phyloP scores from a whole-genome alignment of 1,284 basidiomycete species.

The Phylloboletellus chloephorus region DNA sequence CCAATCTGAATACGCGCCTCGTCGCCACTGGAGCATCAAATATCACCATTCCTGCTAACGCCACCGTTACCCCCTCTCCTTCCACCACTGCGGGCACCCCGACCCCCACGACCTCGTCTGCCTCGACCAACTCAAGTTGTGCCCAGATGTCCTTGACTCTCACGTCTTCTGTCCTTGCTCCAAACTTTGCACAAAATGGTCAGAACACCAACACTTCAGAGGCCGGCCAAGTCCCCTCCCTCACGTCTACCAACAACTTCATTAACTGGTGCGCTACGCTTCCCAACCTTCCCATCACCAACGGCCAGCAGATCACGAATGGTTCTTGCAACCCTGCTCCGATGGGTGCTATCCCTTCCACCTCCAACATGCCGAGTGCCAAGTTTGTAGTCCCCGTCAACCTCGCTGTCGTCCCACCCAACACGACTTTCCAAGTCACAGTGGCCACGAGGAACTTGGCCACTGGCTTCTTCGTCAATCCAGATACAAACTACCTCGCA shows the following conservation, averaged over 20 bases:
- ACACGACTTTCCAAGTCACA: slow-evolving; percentile 43
- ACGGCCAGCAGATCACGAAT: slow-evolving; percentile 39
- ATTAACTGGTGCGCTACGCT: slow-evolving; percentile 45
- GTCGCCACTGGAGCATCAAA: slow-evolving; percentile 35
- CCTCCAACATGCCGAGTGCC: slow-evolving; percentile 42
- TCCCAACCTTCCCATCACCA: slow-evolving; percentile 34
- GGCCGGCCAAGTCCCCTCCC: slow-evolving; percentile 39
- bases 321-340: slow-evolving; percentile 57
- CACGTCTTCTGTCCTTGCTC: slow-evolving; percentile 41
- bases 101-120: slow-evolving; percentile 26
- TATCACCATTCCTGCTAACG: slow-evolving; percentile 10
- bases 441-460: slow-evolving; percentile 44
- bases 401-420: slow-evolving; percentile 38
- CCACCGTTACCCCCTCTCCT: slow-evolving; percentile 5
- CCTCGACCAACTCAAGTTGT: slow-evolving; percentile 34
- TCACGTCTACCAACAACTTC: slow-evolving; percentile 49
- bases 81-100: slow-evolving; percentile 14
- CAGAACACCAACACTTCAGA: slow-evolving; percentile 31
- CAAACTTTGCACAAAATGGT: slow-evolving; percentile 44
- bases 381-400: slow-evolving; percentile 49
- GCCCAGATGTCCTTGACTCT: slow-evolving; percentile 41
- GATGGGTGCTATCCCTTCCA: slow-evolving; percentile 44
- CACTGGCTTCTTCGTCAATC: slow-evolving; percentile 52
- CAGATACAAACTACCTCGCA: slow-evolving; percentile 50
- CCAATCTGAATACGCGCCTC: slow-evolving; percentile 38